A percentile compares a stretch with the other conserved stretches of the same genome.
Conservation (phyloP, 1,284 basidiomycete genomes). For the Acaromyces ingoldii region DNA sequence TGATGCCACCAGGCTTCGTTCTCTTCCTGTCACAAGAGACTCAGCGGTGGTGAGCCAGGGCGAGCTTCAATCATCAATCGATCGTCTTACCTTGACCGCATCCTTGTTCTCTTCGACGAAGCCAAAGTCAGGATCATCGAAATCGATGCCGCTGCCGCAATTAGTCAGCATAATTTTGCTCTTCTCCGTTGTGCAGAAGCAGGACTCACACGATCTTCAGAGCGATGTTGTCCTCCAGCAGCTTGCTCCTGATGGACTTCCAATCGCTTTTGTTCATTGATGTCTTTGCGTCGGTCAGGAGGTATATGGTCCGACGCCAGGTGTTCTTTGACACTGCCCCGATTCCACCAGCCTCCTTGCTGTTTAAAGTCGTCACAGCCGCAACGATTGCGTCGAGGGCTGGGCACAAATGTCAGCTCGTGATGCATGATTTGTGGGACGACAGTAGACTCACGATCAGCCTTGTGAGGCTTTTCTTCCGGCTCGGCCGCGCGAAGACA, state of each 20-base stretch:
- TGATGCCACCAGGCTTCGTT: constrained; percentile 74
- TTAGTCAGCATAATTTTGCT: background rate
- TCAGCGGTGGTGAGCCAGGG: no score
- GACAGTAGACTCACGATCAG: constrained; percentile 45
- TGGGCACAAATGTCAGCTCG: constrained; percentile 46
- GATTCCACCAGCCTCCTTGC: constrained; percentile 27
- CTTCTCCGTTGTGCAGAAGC: background rate
- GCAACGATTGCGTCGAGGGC: constrained; percentile 83
- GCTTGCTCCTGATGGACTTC: constrained; percentile 16
- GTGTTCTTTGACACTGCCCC: constrained; percentile 26
- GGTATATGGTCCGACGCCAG: constrained; percentile 38
- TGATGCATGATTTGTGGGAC: background rate
- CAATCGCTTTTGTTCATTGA: constrained; percentile 25
- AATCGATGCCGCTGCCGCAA: constrained; percentile 64
- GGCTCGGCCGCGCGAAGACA: constrained; percentile 46
- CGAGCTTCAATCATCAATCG: no score
- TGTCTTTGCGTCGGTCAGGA: constrained; percentile 49
- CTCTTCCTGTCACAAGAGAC: constrained; percentile 58
- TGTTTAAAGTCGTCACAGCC: constrained; percentile 64
- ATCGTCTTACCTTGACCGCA: constrained; percentile 61
- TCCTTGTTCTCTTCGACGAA: constrained; percentile 67
- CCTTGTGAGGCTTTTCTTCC: constrained; percentile 11
- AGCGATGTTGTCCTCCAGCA: constrained; percentile 25
- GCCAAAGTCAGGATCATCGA: constrained; percentile 67
- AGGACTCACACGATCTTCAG: constrained; percentile 41